Evolutionary conservation across 2,329 filamentous ascomycete species (phyloP).

Genomic region (Hawksworthiomyces lignivorus): DNA sequence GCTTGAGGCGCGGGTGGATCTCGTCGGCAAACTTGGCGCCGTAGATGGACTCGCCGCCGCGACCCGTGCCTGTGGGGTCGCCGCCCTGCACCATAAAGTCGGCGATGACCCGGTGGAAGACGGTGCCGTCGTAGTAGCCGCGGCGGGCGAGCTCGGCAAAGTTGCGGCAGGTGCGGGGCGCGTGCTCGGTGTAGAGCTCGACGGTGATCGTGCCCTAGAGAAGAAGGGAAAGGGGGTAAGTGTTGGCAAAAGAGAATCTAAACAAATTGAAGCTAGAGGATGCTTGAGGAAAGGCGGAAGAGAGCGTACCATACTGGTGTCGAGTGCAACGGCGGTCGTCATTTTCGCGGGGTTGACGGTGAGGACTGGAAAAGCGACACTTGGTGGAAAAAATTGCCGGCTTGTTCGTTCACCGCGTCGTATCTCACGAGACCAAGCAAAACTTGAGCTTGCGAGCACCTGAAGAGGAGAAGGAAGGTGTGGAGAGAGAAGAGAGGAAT

Average conservation of each 20-base stretch:
- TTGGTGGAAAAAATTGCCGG: no score
- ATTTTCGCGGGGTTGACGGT: slow-evolving; percentile 41
- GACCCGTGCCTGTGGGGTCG: slow-evolving; percentile 88
- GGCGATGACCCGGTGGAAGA: slow-evolving; percentile 92
- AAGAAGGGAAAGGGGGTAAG: not conserved
- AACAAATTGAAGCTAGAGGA: no score
- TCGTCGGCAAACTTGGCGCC: slow-evolving; percentile 94
- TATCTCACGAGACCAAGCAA: no score
- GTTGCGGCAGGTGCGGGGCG: slow-evolving; percentile 83
- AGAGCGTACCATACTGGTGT: slow-evolving; percentile 69
- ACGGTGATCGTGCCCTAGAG: slow-evolving; percentile 70
- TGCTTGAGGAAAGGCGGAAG: not conserved
- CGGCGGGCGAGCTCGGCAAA: slow-evolving; percentile 71
- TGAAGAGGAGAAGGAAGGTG: no score
- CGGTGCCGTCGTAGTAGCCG: slow-evolving; percentile 78
- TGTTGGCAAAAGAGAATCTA: no score
- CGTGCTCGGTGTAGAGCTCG: slow-evolving; percentile 85
- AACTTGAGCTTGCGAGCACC: no score
- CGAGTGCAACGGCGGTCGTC: slow-evolving; percentile 71
- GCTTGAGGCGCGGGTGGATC: slow-evolving; percentile 67
- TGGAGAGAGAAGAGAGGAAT: no score
- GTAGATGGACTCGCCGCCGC: slow-evolving; percentile 83
- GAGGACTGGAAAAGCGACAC: no score
- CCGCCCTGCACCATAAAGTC: slow-evolving; percentile 96
- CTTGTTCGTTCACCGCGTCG: no score